A percentile compares a stretch with the other conserved stretches of the same genome.
Conservation (phyloP, 345 rosid species). For the Eucalyptus regnans region DNA sequence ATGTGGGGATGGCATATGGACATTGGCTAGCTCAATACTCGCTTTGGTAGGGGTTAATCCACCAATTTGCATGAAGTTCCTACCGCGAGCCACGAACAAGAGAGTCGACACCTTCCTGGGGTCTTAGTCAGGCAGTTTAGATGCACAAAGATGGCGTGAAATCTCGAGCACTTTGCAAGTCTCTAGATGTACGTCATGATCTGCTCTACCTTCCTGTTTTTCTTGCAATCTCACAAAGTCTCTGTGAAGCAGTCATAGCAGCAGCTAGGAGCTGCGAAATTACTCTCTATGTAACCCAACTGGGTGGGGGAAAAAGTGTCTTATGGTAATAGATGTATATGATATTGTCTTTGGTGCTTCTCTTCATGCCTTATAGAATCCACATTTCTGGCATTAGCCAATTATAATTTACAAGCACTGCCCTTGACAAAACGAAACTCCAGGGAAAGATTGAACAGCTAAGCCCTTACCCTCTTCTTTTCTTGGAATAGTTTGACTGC, state of each 20-base stretch:
- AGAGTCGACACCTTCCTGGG: neutral
- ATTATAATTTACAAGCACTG: neutral
- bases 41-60: slow-evolving; percentile 19
- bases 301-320: neutral
- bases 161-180: neutral
- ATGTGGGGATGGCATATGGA: slow-evolving; percentile 29
- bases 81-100: neutral
- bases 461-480: neutral
- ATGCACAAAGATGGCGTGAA: neutral
- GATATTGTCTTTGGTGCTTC: neutral
- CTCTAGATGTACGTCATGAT: neutral
- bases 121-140: neutral
- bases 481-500: neutral
- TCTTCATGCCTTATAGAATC: neutral
- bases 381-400: neutral
- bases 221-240: neutral
- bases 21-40: slow-evolving; percentile 12
- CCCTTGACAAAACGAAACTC: neutral
- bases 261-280: neutral
- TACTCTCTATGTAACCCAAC: neutral
- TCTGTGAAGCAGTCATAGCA: neutral
- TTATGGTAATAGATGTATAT: neutral
- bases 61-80: slow-evolving; percentile 36
- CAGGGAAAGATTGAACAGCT: neutral
- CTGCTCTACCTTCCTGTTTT: neutral